A percentile compares a stretch with the other conserved stretches of the same genome.
Conservation (phyloP, 345 rosid species). For the Eucalyptus microcorys region DNA sequence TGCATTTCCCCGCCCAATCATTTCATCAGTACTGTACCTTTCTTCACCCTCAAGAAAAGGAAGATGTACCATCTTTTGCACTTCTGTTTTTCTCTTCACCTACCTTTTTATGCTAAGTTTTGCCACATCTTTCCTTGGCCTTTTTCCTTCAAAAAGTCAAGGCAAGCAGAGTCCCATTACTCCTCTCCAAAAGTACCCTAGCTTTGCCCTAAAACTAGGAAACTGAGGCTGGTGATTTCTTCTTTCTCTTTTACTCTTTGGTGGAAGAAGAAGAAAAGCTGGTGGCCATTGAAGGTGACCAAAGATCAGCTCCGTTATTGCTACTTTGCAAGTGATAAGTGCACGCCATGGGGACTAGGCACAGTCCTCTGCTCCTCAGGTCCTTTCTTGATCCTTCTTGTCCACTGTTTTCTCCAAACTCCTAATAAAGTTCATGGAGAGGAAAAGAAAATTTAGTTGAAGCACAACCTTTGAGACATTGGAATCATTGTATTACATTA, state of each 20-base stretch:
- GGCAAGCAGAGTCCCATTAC: not conserved
- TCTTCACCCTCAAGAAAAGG: not conserved
- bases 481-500: not conserved
- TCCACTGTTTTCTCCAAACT: slow-evolving; percentile 6
- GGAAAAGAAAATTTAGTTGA: not conserved
- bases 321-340: slow-evolving; percentile 41
- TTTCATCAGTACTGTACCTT: not conserved
- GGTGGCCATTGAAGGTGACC: slow-evolving; percentile 59
- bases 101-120: not conserved
- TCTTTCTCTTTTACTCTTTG: not conserved
- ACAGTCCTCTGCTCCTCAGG: slow-evolving; percentile 73
- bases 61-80: not conserved
- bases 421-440: slow-evolving; percentile 1
- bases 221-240: not conserved
- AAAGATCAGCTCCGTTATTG: slow-evolving; percentile 79
- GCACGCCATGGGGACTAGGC: slow-evolving; percentile 57
- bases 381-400: slow-evolving; percentile 13
- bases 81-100: not conserved
- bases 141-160: not conserved
- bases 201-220: not conserved
- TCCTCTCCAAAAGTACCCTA: not conserved
- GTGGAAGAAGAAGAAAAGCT: not conserved
- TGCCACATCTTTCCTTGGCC: not conserved
- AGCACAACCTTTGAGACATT: not conserved
- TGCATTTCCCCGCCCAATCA: not conserved